Evolutionary conservation across 208 protist genomes (phyloP), one percentile per base, ranked within the genome.

Genomic region (Acanthamoeba culbertsoni): DNA sequence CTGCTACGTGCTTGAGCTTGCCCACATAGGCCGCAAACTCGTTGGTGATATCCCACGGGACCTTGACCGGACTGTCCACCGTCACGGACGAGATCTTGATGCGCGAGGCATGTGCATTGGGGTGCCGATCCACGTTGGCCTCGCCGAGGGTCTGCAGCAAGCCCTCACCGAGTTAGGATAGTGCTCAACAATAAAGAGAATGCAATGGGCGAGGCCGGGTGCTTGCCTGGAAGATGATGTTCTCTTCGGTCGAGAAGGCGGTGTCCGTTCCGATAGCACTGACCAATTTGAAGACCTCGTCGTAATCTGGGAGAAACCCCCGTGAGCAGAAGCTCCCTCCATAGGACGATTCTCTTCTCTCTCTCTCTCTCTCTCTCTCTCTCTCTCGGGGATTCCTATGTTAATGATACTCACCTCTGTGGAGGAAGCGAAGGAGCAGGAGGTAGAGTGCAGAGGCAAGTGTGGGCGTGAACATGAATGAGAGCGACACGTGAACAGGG

Each of bases 391-490:
- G n/a, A n/a, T n/a, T n/a, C n/a, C n/a, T n/a, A n/a, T n/a, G n/a
- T n/a, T n/a, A n/a, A n/a, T n/a, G n/a, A n/a, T n/a, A n/a, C n/a
- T n/a, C n/a, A 91, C 84, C 95, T 73, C 97, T 95, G 90, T 97
- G 96, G 55, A 98, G 96, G 86, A 98, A 98, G 93, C 98, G 97
- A 79, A 98, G 95, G 33, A 98, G 97, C 40, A 98, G 94, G 40
- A 98, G 98, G 95, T 99, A 99, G 20, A 99, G 96, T 20, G 98
- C 97, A 7, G 98, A 98, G 28, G 95, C 95, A 40, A 99, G 96
- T n/a, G 97, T 97, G 10, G 96, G 96, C 20, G 98, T 96, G 45
- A 97, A 94, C 18, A 99, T 92, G 93, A 99, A 99, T 59, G 96
- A 96, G 53, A 96, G 88, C 93, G 97, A 98, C 31, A 97, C 93